Evolutionary conservation across 192 early-diverging fungal genomes (phyloP).

Genomic region (Backusella circina): DNA sequence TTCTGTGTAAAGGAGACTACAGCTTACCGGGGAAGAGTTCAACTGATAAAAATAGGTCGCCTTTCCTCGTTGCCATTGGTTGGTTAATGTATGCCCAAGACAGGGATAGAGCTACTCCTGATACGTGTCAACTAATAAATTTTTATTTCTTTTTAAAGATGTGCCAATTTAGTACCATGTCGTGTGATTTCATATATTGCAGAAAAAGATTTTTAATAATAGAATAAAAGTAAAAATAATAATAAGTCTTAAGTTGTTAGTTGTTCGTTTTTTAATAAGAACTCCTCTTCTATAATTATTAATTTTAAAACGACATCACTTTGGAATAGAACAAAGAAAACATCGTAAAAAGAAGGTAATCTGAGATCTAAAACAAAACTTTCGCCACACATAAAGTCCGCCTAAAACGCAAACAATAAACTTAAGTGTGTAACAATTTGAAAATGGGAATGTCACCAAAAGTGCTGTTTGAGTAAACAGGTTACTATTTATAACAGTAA

Average conservation of each 20-base stretch:
- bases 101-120: not conserved
- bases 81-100: not conserved
- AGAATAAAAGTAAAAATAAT: not conserved
- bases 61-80: not conserved
- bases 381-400: not conserved
- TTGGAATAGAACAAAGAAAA: not conserved
- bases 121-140: conserved; percentile 3
- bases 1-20: not conserved
- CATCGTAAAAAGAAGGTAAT: not conserved
- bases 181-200: conserved; percentile 4
- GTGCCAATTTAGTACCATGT: not conserved
- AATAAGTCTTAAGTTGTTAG: not conserved
- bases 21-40: not conserved
- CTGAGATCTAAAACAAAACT: not conserved
- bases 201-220: not conserved
- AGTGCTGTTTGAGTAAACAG: not conserved
- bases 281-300: not conserved
- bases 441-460: conserved; percentile 1
- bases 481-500: not conserved
- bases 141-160: not conserved
- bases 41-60: not conserved
- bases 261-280: not conserved
- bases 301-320: not conserved
- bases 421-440: not conserved
- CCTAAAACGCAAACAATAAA: conserved; percentile 3